Evolutionary conservation across 352 stramenopile species (phyloP), one percentile per base, ranked within the genome.

Genomic region (Globisporangium camurandrum): DNA sequence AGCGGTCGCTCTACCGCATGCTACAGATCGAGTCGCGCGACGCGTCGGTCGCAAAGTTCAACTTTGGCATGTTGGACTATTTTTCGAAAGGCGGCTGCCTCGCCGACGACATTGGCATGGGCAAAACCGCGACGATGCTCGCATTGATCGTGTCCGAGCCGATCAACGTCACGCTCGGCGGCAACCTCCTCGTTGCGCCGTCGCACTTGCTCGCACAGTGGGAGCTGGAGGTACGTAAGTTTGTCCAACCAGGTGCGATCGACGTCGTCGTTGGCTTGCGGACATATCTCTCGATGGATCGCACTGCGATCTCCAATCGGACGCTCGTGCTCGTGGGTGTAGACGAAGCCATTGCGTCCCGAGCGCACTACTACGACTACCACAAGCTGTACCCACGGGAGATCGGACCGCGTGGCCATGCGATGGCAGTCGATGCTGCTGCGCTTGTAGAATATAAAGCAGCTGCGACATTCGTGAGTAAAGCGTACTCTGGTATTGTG

Each of bases 1-100:
- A 75, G n/a, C 81, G 84, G 36, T 90, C 84, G 26, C 65, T 95
- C 24, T 69, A 92, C 57, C 76, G 84, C 59, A 93, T 91, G 75
- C 63, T 87, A 34, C 68, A 89, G 62, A 86, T 95, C 41, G 84
- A 95, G 42, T 59, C 64, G 46, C 71, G 64, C 49, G 75, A 93
- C 51, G 79, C 84, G 24, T 31, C 46, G 0, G 71, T 90, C 20
- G 61, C 66, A 24, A 68, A 64, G 19, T 87, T 90, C 52, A 88
- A 88, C 58, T 88, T 88, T 42, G 77, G 77, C 24, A 72, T 78
- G 61, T 53, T 80, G 19, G 81, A 86, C 54, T 86, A 88, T 50
- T 81, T 68, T 49, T 84, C 69, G 49, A 83, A 70, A 39, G 77
- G 78, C 55, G 82, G 82, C 4, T 86, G 71, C 17, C 54, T 93